Evolutionary conservation across 345 rosid genomes (phyloP).

Genomic region (Arabis alpina): DNA sequence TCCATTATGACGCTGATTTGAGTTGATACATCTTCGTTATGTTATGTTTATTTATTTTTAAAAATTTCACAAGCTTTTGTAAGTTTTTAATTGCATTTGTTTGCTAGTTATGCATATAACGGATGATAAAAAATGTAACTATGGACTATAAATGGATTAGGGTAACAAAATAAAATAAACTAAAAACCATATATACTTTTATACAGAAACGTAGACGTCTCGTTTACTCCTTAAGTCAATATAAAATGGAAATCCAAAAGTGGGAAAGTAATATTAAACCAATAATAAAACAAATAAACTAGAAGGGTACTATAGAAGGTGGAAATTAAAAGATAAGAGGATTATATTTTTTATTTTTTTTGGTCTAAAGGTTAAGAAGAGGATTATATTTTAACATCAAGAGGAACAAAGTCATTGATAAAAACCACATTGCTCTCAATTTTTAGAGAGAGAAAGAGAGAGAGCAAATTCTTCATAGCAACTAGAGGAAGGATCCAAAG

Average conservation of each 20-base stretch:
- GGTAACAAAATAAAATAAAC: background rate
- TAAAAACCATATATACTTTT: background rate
- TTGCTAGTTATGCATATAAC: too few relatives aligned
- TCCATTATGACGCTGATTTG: background rate
- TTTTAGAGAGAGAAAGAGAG: constrained; percentile 1
- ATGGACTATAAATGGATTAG: too few relatives aligned
- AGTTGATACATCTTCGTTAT: too few relatives aligned
- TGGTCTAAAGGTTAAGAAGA: too few relatives aligned
- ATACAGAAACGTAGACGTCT: constrained; percentile 12
- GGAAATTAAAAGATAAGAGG: constrained; percentile 28
- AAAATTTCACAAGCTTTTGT: too few relatives aligned
- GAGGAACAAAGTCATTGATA: constrained; percentile 22
- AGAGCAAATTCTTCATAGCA: constrained; percentile 45
- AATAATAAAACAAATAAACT: background rate
- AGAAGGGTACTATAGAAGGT: constrained; percentile 6
- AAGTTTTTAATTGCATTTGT: too few relatives aligned
- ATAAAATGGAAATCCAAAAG: constrained; percentile 17
- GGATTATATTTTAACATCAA: constrained; percentile 17
- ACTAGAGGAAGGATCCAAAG: constrained; percentile 93
- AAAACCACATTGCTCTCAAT: constrained; percentile 31
- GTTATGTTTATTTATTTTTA: too few relatives aligned
- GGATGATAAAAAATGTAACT: too few relatives aligned
- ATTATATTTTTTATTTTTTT: background rate
- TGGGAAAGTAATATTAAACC: background rate
- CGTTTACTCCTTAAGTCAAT: constrained; percentile 21